Conservation (phyloP, 208 protist species). For the Phytomonas francai region DNA sequence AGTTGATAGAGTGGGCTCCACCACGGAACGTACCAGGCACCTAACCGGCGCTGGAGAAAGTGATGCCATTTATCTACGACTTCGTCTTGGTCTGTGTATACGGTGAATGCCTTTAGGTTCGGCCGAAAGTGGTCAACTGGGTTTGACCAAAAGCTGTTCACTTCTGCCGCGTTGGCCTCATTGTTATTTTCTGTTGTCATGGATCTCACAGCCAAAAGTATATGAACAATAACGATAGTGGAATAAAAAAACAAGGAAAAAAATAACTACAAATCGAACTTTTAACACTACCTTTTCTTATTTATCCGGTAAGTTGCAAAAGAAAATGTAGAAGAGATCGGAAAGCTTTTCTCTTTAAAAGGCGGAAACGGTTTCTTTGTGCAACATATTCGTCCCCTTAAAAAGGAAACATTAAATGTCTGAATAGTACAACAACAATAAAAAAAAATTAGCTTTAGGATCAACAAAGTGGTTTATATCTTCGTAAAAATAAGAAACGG, state of each 20-base stretch:
- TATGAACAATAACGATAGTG: not conserved
- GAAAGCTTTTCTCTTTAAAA: not conserved
- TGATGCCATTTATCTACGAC: conserved; percentile 73
- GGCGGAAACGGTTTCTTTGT: not conserved
- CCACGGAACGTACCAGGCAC: conserved; percentile 80
- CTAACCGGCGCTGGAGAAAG: conserved; percentile 71
- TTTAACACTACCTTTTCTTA: not conserved
- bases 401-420: not conserved
- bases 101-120: conserved; percentile 79
- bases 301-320: not conserved
- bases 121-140: conserved; percentile 88
- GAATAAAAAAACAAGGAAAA: conserved; percentile 5
- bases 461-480: conserved; percentile 5
- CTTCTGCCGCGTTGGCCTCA: conserved; percentile 22
- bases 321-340: not conserved
- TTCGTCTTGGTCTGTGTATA: conserved; percentile 83
- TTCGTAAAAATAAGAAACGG: not conserved
- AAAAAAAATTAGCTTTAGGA: not conserved
- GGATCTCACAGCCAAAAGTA: not conserved
- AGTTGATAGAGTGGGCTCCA: conserved; percentile 83
- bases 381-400: not conserved
- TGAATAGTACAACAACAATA: not conserved
- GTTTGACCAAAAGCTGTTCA: conserved; percentile 75
- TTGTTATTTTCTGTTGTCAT: conserved; percentile 33
- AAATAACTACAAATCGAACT: conserved; percentile 5